These are phyloP conservation scores for Phytophthora fragariae DNA, from an alignment of 352 stramenopile genomes.

Conservation along the genomic window DNA sequence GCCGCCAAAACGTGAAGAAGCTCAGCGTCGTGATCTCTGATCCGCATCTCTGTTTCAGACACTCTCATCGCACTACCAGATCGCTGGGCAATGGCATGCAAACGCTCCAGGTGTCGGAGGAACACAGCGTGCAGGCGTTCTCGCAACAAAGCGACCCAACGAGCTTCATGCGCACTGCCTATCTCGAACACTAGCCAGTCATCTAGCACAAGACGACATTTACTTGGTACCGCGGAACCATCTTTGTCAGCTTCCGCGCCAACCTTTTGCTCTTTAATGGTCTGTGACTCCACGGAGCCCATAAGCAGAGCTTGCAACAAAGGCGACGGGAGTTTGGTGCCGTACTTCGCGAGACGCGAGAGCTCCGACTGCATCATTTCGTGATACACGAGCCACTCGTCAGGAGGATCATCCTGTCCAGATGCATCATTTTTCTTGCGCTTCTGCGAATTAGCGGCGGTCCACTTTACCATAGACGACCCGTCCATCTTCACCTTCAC, in stretches of 20 bases:
- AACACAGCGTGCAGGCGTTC: slow-evolving; percentile 69
- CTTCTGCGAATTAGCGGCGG: slow-evolving; percentile 25
- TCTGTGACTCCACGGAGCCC: slow-evolving; percentile 51
- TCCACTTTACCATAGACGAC: slow-evolving; percentile 61
- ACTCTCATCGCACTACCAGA: slow-evolving; percentile 11
- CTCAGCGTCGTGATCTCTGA: slow-evolving; percentile 59
- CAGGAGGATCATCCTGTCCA: slow-evolving; percentile 33
- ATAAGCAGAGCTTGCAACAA: slow-evolving; percentile 73
- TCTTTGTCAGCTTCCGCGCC: slow-evolving; percentile 16
- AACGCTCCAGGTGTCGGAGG: slow-evolving; percentile 68
- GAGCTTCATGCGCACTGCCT: slow-evolving; percentile 48
- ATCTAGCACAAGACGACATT: slow-evolving; percentile 72
- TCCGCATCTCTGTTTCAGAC: slow-evolving; percentile 22
- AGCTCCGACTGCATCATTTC: slow-evolving; percentile 88
- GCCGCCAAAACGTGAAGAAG: slow-evolving; percentile 55
- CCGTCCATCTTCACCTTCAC: slow-evolving; percentile 80
- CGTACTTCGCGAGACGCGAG: slow-evolving; percentile 73
- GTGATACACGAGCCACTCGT: slow-evolving; percentile 84
- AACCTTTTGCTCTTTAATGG: slow-evolving; percentile 39
- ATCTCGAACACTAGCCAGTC: slow-evolving; percentile 82
- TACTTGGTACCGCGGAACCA: slow-evolving; percentile 12
- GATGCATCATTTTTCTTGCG: slow-evolving; percentile 32
- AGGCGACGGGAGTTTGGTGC: slow-evolving; percentile 67
- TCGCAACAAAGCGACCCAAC: slow-evolving; percentile 58
- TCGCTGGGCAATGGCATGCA: slow-evolving; percentile 48